Percentiles rank a stretch among this genome's conserved stretches.
phyloP scores from a whole-genome alignment of 805 yeast genomes.

The Wickerhamomyces strasburgensis region DNA sequence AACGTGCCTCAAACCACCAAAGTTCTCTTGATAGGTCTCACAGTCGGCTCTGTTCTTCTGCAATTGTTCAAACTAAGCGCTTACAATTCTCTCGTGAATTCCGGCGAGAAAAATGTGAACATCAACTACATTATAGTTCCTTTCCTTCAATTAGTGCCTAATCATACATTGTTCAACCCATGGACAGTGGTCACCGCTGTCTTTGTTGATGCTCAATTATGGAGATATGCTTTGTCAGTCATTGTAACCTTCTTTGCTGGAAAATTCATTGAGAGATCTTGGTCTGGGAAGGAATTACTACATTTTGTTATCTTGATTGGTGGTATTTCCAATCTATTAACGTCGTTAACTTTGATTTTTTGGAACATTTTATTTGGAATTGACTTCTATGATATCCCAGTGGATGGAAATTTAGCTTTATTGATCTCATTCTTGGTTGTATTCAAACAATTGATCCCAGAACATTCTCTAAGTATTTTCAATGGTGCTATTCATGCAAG shows the following conservation, averaged over 20 bases:
- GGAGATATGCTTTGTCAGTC: conserved; percentile 43
- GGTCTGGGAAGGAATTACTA: conserved; percentile 53
- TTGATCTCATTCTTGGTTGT: conserved; percentile 57
- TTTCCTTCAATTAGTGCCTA: conserved; percentile 59
- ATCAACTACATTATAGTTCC: conserved; percentile 48
- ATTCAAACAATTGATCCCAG: conserved; percentile 61
- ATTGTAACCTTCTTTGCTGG: conserved; percentile 54
- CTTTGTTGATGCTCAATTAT: conserved; percentile 53
- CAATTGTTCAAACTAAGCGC: conserved; percentile 36
- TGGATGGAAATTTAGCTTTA: conserved; percentile 52
- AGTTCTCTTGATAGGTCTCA: conserved; percentile 36
- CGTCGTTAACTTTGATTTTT: conserved; percentile 24
- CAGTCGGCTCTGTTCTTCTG: conserved; percentile 36
- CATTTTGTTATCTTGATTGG: conserved; percentile 46
- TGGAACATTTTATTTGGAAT: conserved; percentile 23
- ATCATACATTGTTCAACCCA: conserved; percentile 48
- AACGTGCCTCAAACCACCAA: conserved; percentile 45
- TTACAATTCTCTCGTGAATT: conserved; percentile 23
- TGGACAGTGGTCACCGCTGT: conserved; percentile 61
- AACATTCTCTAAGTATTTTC: conserved; percentile 48
- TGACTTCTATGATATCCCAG: conserved; percentile 34
- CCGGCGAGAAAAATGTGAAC: conserved; percentile 22
- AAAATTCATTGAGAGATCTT: conserved; percentile 57
- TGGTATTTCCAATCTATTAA: conserved; percentile 45
- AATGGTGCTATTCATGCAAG: conserved; percentile 45